Percentiles rank a stretch among this genome's conserved stretches.
phyloP scores from a whole-genome alignment of 768 basidiomycete species.

The Serendipita indica region DNA sequence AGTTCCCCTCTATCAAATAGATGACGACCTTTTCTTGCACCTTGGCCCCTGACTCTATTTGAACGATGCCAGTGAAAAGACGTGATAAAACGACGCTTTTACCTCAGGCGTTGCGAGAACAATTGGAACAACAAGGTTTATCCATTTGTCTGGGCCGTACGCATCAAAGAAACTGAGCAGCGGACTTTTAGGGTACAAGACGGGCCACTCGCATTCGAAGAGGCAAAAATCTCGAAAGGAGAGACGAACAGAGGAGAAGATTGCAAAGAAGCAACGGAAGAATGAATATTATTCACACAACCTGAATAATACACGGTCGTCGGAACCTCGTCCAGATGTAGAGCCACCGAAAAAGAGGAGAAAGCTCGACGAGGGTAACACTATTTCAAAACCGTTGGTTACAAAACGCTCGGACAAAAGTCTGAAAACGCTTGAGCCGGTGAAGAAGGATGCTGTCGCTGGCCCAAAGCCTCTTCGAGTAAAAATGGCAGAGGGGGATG shows the following conservation, averaged over 20 bases:
- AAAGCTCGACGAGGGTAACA: no score
- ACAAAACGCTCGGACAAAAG: slow-evolving; percentile 16
- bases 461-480: neutral
- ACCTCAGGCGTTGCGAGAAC: slow-evolving; percentile 9
- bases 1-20: neutral
- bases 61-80: neutral
- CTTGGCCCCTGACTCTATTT: no score
- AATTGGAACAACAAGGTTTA: slow-evolving; percentile 53
- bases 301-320: slow-evolving; percentile 2
- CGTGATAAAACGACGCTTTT: neutral
- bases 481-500: no score
- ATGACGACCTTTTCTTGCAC: slow-evolving; percentile 1
- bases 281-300: slow-evolving; percentile 35
- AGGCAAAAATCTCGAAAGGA: slow-evolving; percentile 31
- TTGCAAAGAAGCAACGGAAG: slow-evolving; percentile 44
- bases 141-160: slow-evolving; percentile 44
- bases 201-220: neutral
- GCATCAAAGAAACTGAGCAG: neutral
- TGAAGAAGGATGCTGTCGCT: slow-evolving; percentile 17
- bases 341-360: slow-evolving; percentile 23
- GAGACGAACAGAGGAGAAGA: slow-evolving; percentile 45
- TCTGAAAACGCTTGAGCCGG: slow-evolving; percentile 32
- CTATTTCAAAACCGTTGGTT: no score
- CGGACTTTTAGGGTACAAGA: neutral
- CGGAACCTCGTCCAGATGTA: slow-evolving; percentile 30